These are phyloP conservation scores for Raphanus hybrid DNA, from an alignment of 441 rosid species.

Conservation along the genomic window DNA sequence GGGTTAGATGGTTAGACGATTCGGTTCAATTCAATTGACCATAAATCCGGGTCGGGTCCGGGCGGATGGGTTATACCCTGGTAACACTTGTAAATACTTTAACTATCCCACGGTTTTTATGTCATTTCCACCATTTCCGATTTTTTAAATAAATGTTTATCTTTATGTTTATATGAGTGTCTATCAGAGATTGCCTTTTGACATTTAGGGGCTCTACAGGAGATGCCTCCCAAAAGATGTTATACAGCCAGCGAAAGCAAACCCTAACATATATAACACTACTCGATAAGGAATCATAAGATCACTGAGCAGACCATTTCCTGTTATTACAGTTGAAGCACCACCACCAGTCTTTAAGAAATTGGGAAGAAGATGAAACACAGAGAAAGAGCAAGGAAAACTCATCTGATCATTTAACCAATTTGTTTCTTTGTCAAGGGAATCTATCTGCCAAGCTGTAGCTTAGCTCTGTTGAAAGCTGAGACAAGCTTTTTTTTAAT, in stretches of 20 bases:
- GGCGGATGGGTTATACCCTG: no score
- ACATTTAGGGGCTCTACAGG: background rate
- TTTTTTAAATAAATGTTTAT: background rate
- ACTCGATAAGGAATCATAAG: background rate
- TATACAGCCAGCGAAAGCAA: conserved; percentile 23
- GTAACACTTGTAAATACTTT: no score
- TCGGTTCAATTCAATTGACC: background rate
- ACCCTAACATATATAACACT: conserved; percentile 26
- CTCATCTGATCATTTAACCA: conserved; percentile 21
- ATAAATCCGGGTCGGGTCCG: no score
- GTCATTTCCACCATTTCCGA: background rate
- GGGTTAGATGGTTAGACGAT: background rate
- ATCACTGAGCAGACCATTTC: conserved; percentile 30
- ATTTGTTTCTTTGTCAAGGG: conserved; percentile 10
- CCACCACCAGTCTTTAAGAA: conserved; percentile 23
- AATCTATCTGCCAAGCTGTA: background rate
- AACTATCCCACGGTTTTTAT: no score
- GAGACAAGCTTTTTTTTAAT: no score
- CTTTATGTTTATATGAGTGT: background rate
- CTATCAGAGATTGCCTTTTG: background rate
- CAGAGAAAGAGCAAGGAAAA: background rate
- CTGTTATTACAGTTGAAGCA: conserved; percentile 32
- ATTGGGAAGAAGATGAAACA: conserved; percentile 26
- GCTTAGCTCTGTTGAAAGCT: no score
- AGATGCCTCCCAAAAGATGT: background rate